phyloP scores from a whole-genome alignment of 2,329 filamentous ascomycete genomes.

The Basipetospora chlamydospora region DNA sequence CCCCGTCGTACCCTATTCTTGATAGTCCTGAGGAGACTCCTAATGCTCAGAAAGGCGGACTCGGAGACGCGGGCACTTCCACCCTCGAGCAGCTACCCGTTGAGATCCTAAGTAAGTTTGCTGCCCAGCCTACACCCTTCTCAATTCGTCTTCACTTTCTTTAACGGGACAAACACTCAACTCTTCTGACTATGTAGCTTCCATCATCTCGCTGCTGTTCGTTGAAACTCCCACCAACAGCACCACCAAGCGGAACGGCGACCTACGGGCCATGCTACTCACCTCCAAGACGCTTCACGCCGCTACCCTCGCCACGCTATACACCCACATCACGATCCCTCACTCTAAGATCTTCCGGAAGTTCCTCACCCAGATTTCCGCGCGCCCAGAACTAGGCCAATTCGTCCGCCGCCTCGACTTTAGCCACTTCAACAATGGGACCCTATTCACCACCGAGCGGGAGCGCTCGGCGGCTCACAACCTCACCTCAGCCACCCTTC shows the following conservation, averaged over 20 bases:
- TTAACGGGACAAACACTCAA: no score
- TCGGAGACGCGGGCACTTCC: slow-evolving; percentile 27
- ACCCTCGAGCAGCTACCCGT: slow-evolving; percentile 53
- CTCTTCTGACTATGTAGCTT: slow-evolving; percentile 37
- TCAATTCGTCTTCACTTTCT: slow-evolving; percentile 1
- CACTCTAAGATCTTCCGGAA: slow-evolving; percentile 76
- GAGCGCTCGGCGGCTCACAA: slow-evolving; percentile 64
- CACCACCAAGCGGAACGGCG: slow-evolving; percentile 60
- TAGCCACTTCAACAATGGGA: slow-evolving; percentile 71
- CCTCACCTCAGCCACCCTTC: slow-evolving; percentile 57
- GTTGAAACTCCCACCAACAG: slow-evolving; percentile 60
- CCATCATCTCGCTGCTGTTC: slow-evolving; percentile 61
- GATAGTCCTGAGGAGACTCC: slow-evolving; percentile 7
- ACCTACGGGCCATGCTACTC: slow-evolving; percentile 60
- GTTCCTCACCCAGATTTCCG: slow-evolving; percentile 54
- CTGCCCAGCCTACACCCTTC: no score
- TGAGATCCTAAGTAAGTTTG: slow-evolving; percentile 53
- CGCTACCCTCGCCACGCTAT: slow-evolving; percentile 60
- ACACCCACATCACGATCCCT: slow-evolving; percentile 67
- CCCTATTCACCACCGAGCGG: slow-evolving; percentile 58
- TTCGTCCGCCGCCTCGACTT: slow-evolving; percentile 71
- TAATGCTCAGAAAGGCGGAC: slow-evolving; percentile 6
- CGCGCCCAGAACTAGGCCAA: slow-evolving; percentile 54
- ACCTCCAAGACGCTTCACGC: slow-evolving; percentile 63
- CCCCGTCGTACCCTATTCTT: slow-evolving; percentile 7